phyloP scores from a whole-genome alignment of 768 basidiomycete genomes.

The Rhodotorula babjevae region DNA sequence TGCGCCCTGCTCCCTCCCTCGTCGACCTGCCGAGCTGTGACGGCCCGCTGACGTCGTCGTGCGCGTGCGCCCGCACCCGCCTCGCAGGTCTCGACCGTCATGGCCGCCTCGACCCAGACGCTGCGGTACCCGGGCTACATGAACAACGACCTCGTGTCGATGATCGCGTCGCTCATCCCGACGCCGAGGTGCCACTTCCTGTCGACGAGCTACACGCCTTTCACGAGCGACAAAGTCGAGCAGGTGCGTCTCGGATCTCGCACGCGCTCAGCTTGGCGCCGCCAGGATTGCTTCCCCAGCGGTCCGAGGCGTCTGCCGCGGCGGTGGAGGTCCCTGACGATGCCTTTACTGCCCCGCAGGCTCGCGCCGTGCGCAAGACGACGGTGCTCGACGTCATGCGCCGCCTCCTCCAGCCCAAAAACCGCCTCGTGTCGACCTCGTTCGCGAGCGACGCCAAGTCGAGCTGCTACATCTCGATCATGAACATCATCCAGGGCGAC shows the following conservation, averaged over 20 bases:
- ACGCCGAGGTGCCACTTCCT: conserved; percentile 97
- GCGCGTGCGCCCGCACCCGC: conserved; percentile 5
- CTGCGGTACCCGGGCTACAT: conserved; percentile 96
- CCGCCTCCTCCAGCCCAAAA: conserved; percentile 92
- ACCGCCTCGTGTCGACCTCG: conserved; percentile 93
- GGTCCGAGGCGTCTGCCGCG: neutral
- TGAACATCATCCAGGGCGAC: conserved; percentile 98
- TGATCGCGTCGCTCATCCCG: conserved; percentile 92
- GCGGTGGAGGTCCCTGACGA: too few species aligned
- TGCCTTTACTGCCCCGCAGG: conserved; percentile 52
- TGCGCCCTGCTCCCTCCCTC: conserved; percentile 46
- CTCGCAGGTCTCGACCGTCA: conserved; percentile 83
- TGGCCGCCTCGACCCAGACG: conserved; percentile 95
- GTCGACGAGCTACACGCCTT: conserved; percentile 98
- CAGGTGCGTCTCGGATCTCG: conserved; percentile 56
- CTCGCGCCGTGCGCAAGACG: conserved; percentile 89
- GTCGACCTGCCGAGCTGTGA: conserved; percentile 24
- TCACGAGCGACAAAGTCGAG: conserved; percentile 93
- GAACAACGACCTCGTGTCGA: conserved; percentile 98
- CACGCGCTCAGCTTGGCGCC: too few species aligned
- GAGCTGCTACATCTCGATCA: conserved; percentile 85
- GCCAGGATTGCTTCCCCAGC: too few species aligned
- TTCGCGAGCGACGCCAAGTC: conserved; percentile 68
- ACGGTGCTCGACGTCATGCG: conserved; percentile 99
- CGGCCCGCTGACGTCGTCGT: too few species aligned